Percentiles rank a stretch among this genome's conserved stretches.
phyloP scores from a whole-genome alignment of 2,329 filamentous ascomycete genomes.

The Aspergillus pseudoterreus region DNA sequence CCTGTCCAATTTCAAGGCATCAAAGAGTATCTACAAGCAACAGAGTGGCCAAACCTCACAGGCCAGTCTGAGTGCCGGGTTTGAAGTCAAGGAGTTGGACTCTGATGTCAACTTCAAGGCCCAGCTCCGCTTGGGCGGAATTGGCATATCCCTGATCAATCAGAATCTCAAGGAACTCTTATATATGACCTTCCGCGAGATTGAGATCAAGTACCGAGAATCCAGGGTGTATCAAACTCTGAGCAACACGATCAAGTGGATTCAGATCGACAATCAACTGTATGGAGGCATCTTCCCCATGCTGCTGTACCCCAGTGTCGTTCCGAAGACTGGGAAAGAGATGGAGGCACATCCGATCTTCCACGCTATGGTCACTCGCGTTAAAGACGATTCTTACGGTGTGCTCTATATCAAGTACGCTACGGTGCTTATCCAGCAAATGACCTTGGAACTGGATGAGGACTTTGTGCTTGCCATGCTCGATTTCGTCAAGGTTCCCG shows the following conservation, averaged over 20 bases:
- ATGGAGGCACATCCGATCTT: constrained; percentile 95
- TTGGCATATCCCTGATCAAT: constrained; percentile 92
- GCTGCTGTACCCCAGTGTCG: constrained; percentile 93
- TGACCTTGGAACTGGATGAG: constrained; percentile 96
- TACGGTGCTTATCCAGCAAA: constrained; percentile 87
- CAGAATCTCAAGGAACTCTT: constrained; percentile 86
- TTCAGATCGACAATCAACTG: constrained; percentile 96
- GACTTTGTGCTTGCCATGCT: constrained; percentile 96
- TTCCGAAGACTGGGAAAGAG: constrained; percentile 93
- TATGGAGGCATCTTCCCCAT: constrained; percentile 98
- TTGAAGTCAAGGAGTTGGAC: constrained; percentile 91
- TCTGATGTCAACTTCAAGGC: constrained; percentile 85
- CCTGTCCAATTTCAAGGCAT: constrained; percentile 87
- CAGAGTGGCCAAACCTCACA: constrained; percentile 55
- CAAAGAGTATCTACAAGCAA: constrained; percentile 84
- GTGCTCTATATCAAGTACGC: constrained; percentile 99
- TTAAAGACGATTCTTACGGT: constrained; percentile 98
- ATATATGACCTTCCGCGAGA: constrained; percentile 88
- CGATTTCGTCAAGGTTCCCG: constrained; percentile 90
- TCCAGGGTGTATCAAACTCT: constrained; percentile 92
- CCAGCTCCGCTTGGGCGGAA: constrained; percentile 80
- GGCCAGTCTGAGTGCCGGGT: constrained; percentile 63
- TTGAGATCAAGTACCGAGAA: constrained; percentile 86
- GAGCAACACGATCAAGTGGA: constrained; percentile 92
- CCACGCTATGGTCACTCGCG: constrained; percentile 83